These are phyloP conservation scores for Nannochloris sp. DNA, from an alignment of 139 green algal genomes.

Conservation along the genomic window DNA sequence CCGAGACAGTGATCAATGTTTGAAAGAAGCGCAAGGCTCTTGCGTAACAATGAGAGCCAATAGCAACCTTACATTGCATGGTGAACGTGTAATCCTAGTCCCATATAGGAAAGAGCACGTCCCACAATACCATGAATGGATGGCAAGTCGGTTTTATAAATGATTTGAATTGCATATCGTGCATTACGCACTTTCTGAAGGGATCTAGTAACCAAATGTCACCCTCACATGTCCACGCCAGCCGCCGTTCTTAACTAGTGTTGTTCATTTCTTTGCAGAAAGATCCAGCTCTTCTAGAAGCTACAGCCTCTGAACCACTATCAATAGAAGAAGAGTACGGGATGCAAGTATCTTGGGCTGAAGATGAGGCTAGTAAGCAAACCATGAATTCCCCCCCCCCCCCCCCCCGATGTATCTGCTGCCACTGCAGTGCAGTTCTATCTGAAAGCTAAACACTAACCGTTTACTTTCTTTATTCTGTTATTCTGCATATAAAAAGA, in stretches of 20 bases:
- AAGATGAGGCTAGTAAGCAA: slow-evolving; percentile 55
- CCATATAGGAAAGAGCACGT: slow-evolving; percentile 74
- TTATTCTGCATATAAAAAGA: no score
- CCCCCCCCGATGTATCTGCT: no score
- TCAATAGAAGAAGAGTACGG: slow-evolving; percentile 62
- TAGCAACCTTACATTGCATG: slow-evolving; percentile 41
- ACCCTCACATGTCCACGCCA: no score
- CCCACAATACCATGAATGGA: slow-evolving; percentile 50
- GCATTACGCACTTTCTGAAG: no score
- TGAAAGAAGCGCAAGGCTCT: no score
- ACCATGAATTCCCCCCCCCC: no score
- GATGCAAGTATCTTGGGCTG: slow-evolving; percentile 68
- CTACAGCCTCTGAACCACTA: slow-evolving; percentile 69
- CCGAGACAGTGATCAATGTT: no score
- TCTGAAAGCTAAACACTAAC: background rate
- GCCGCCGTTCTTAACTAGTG: no score
- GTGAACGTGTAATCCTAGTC: slow-evolving; percentile 48
- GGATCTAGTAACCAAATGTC: no score
- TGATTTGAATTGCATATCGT: background rate
- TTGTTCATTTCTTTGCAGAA: slow-evolving; percentile 18
- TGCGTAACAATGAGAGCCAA: slow-evolving; percentile 73
- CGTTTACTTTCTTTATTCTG: no score
- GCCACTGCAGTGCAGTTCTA: no score
- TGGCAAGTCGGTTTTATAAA: slow-evolving; percentile 11
- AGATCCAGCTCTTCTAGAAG: slow-evolving; percentile 51